Evolutionary conservation across 2,329 filamentous ascomycete genomes (phyloP).

Genomic region (Fusarium sacchari): DNA sequence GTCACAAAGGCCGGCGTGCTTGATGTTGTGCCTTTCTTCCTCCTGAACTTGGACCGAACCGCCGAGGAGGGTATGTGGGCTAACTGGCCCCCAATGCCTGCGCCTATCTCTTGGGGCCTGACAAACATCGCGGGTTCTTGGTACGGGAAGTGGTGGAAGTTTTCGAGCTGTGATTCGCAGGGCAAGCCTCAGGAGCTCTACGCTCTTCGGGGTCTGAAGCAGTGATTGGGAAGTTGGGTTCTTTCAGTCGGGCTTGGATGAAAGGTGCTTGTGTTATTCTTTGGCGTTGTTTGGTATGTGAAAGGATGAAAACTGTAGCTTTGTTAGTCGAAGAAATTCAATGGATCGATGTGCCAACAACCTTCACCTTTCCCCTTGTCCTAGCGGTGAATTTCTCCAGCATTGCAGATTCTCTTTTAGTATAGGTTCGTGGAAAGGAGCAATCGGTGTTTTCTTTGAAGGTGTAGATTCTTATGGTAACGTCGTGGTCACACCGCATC

Average conservation of each 20-base stretch:
- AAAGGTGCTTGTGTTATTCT: background rate
- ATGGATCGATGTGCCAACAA: background rate
- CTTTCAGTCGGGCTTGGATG: background rate
- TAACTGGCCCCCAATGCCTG: constrained; percentile 73
- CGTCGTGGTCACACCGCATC: background rate
- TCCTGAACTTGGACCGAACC: constrained; percentile 69
- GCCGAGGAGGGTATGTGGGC: constrained; percentile 69
- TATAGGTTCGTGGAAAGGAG: background rate
- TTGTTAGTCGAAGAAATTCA: background rate
- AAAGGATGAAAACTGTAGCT: background rate
- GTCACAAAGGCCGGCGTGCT: constrained; percentile 68
- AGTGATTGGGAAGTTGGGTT: background rate
- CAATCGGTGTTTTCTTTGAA: background rate
- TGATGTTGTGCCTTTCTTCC: constrained; percentile 72
- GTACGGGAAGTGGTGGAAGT: constrained; percentile 70
- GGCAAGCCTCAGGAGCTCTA: constrained; percentile 65
- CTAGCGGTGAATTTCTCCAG: too few relatives aligned
- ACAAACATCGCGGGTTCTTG: constrained; percentile 67
- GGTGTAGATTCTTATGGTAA: background rate
- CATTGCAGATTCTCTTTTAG: too few relatives aligned
- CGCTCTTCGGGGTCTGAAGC: constrained; percentile 51
- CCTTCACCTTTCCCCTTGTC: background rate
- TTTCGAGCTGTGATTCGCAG: constrained; percentile 67
- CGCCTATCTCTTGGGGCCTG: constrained; percentile 67
- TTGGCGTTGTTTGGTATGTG: constrained; percentile 3